Evolutionary conservation across 768 basidiomycete genomes (phyloP), one percentile per base, ranked within the genome.

Genomic region (Podaxis rugospora): DNA sequence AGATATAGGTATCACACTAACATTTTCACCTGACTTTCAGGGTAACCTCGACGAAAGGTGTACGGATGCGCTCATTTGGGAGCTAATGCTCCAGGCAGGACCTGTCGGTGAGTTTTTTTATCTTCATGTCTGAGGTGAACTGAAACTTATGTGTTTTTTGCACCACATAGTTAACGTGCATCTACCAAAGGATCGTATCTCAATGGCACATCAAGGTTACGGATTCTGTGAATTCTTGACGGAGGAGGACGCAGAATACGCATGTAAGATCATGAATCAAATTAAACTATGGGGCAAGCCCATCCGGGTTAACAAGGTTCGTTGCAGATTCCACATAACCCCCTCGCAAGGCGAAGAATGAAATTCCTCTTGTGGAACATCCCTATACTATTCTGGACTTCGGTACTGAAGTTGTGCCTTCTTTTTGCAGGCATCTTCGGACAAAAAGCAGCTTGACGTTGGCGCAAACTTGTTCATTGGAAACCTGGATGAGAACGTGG

Each of bases 251-350:
- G 95, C 97, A 64, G 97, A 99, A 76, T 99, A 99, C 75, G 96
- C 95, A 61, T 98, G 96, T 83, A 97, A 98, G 82, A 98, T 98
- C 68, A 98, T 98, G 96, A 99, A 99, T 73, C 96, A 98, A 81
- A 98, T 99, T 72, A 99, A 99, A 75, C 75, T 99, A 56, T 99
- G 92, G 86, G 97, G 97, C 25, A 98, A 98, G 72, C 97, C 97
- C 35, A 97, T 99, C 62, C 83, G 97, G 66, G 96, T 99, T 65
- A 98, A 98, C 83, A 99, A 98, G 89, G 94, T 92, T 65, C 70
- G 87, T 78, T 53, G 49, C 66, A 70, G 67, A 56, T 68, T 65
- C 14, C 50, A 37, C 35, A 37, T 53, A 14, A 25, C 16, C 55
- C 47, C 62, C 55, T 61, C 32, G 55, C 28, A 54, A 51, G 25